A percentile compares a stretch with the other conserved stretches of the same genome.
phyloP scores from a whole-genome alignment of 768 basidiomycete species.

The Clitopilus hobsonii region DNA sequence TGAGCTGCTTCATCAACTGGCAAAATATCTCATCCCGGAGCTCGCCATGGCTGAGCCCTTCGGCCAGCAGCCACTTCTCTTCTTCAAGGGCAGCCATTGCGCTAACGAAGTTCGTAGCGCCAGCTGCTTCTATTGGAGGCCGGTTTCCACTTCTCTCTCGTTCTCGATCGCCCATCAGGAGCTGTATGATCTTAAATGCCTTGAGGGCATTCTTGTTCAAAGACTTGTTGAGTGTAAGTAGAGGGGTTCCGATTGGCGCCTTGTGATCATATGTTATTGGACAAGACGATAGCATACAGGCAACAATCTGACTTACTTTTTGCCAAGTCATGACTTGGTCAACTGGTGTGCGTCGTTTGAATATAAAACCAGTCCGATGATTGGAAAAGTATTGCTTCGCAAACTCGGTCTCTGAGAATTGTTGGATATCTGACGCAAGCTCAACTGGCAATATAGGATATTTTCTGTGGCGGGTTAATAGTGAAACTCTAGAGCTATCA shows the following conservation, averaged over 20 bases:
- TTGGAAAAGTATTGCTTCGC: conserved; percentile 87
- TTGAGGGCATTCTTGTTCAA: conserved; percentile 77
- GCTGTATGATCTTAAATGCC: conserved; percentile 86
- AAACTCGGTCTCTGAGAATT: conserved; percentile 83
- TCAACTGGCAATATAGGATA: conserved; percentile 78
- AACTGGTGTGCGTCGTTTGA: conserved; percentile 76
- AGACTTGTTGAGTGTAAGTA: conserved; percentile 63
- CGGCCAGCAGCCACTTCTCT: conserved; percentile 79
- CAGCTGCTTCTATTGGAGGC: conserved; percentile 35
- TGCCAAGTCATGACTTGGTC: conserved; percentile 92
- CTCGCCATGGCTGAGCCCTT: conserved; percentile 77
- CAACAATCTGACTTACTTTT: conserved; percentile 39
- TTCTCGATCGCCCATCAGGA: conserved; percentile 90
- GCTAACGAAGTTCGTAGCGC: conserved; percentile 39
- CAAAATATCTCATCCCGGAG: conserved; percentile 92
- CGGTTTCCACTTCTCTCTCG: conserved; percentile 59
- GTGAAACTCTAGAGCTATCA: conserved; percentile 3
- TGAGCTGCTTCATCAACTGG: conserved; percentile 89
- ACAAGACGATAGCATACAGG: neutral
- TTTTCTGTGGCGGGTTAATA: conserved; percentile 37
- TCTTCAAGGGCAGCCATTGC: conserved; percentile 62
- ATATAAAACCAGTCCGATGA: conserved; percentile 85
- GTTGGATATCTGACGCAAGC: conserved; percentile 80
- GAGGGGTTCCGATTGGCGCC: conserved; percentile 64
- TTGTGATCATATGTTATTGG: conserved; percentile 18